phyloP scores from a whole-genome alignment of 2,329 filamentous ascomycete species.

The Scedosporium aurantiacum region DNA sequence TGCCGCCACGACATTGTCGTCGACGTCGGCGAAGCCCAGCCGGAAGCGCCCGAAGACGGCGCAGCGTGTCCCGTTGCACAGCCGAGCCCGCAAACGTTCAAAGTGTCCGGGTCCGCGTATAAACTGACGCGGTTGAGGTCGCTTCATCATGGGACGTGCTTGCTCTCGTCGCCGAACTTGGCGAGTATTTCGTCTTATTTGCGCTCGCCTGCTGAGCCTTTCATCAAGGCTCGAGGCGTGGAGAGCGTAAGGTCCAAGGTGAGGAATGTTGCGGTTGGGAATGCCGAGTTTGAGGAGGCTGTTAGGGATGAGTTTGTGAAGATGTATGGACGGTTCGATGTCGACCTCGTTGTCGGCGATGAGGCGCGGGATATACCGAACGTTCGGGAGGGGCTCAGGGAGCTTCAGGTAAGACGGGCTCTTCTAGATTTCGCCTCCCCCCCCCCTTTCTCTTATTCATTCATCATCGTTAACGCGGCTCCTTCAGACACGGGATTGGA shows the following conservation, averaged over 20 bases:
- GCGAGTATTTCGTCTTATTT: conserved; percentile 57
- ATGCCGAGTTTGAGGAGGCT: conserved; percentile 35
- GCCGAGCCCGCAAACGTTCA: conserved; percentile 36
- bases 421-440: not conserved
- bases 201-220: conserved; percentile 64
- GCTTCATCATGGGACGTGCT: conserved; percentile 86
- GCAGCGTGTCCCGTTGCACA: not conserved
- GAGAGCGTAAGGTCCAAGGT: conserved; percentile 84
- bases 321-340: conserved; percentile 47
- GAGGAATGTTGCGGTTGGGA: conserved; percentile 57
- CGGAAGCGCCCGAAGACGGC: not conserved
- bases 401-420: conserved; percentile 40
- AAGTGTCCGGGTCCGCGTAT: conserved; percentile 90
- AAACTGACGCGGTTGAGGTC: conserved; percentile 75
- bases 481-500: conserved; percentile 56
- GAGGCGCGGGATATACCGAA: conserved; percentile 29
- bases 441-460: not conserved
- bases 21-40: conserved; percentile 23
- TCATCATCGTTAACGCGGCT: not conserved
- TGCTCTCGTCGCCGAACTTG: conserved; percentile 69
- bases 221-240: conserved; percentile 72
- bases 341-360: conserved; percentile 37
- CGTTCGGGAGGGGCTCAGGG: conserved; percentile 50
- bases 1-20: conserved; percentile 88
- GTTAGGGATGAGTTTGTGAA: conserved; percentile 53